phyloP scores from a whole-genome alignment of 1,284 basidiomycete species.

The Phellinidium pouzarii region DNA sequence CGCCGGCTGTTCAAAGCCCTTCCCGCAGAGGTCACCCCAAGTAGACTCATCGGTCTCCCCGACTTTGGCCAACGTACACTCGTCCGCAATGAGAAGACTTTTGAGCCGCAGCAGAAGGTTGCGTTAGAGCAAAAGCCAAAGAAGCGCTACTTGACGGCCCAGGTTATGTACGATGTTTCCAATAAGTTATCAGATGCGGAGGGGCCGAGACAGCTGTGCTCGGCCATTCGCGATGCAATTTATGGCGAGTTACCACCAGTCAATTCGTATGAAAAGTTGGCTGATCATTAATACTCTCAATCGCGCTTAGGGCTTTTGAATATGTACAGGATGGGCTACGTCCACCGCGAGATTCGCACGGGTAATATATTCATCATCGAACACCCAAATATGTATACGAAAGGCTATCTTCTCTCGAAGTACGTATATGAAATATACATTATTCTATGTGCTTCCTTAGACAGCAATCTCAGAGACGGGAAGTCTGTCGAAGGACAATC shows the following conservation, averaged over 20 bases:
- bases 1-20: not conserved
- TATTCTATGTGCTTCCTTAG: not conserved
- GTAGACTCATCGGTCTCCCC: not conserved
- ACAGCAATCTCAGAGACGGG: not conserved
- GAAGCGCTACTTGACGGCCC: not conserved
- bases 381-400: not conserved
- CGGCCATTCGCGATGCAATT: not conserved
- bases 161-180: not conserved
- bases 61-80: not conserved
- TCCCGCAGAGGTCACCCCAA: not conserved
- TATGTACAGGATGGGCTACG: conserved; percentile 5
- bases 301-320: conserved; percentile 6
- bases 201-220: conserved; percentile 2
- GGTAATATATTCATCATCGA: not conserved
- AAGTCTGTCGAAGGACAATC: not conserved
- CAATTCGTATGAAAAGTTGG: not conserved
- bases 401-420: conserved; percentile 4
- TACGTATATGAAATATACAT: not conserved
- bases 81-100: not conserved
- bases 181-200: not conserved
- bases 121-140: conserved; percentile 1
- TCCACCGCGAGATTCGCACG: conserved; percentile 1
- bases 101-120: not conserved
- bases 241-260: not conserved
- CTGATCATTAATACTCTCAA: not conserved